phyloP scores from a whole-genome alignment of 2,329 filamentous ascomycete species.

The Aspergillus versicolor region DNA sequence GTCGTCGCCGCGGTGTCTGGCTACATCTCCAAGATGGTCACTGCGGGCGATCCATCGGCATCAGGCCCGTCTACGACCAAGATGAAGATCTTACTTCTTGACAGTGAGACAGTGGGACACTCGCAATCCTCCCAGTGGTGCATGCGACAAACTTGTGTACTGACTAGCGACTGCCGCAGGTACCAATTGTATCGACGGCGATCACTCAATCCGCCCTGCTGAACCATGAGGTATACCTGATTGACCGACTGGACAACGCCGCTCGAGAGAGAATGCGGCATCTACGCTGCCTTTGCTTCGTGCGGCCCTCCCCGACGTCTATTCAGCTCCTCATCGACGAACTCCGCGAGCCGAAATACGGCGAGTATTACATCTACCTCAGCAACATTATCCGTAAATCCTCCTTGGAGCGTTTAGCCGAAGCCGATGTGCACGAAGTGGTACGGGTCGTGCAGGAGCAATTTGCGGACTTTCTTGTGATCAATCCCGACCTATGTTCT shows the following conservation, averaged over 20 bases:
- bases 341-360: constrained; percentile 91
- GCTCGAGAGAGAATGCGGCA: constrained; percentile 97
- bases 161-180: constrained; percentile 44
- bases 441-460: constrained; percentile 93
- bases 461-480: constrained; percentile 92
- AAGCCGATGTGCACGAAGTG: constrained; percentile 96
- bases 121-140: constrained; percentile 22
- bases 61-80: constrained; percentile 66
- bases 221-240: constrained; percentile 96
- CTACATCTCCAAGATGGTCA: constrained; percentile 96
- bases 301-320: constrained; percentile 87
- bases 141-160: background rate
- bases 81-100: constrained; percentile 97
- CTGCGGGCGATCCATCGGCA: constrained; percentile 66
- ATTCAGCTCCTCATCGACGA: constrained; percentile 95
- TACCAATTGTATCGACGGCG: constrained; percentile 89
- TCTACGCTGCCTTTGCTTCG: constrained; percentile 86
- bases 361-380: constrained; percentile 96
- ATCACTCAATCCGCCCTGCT: constrained; percentile 93
- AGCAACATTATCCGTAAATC: constrained; percentile 98
- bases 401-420: constrained; percentile 85
- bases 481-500: constrained; percentile 91
- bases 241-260: constrained; percentile 88
- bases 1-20: constrained; percentile 87
- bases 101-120: constrained; percentile 78